Conservation (phyloP, 108 stramenopile species). For the Nitzschia sp. region DNA sequence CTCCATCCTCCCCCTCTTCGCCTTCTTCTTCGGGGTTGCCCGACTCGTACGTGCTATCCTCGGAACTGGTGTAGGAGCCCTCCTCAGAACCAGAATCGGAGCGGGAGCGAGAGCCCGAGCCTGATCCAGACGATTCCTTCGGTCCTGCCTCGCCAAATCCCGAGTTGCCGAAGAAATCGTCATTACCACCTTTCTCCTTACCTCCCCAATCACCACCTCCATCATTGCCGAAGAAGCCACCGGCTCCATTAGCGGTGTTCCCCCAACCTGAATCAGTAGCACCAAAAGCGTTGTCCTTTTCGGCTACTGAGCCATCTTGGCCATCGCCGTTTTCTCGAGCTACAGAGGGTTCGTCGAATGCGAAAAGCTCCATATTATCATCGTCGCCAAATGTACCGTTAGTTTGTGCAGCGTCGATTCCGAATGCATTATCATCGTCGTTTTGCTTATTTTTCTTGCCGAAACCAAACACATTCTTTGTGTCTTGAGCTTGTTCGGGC, state of each 20-base stretch:
- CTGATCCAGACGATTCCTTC: conserved; percentile 3
- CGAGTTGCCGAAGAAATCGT: conserved; percentile 30
- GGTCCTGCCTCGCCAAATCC: conserved; percentile 2
- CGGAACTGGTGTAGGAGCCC: conserved; percentile 30
- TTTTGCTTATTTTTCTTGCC: conserved; percentile 14
- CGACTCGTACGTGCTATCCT: conserved; percentile 37
- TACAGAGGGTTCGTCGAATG: conserved; percentile 35
- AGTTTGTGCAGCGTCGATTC: conserved; percentile 4
- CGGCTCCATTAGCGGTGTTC: conserved; percentile 3
- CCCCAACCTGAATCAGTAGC: conserved; percentile 24
- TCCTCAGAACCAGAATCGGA: conserved; percentile 21
- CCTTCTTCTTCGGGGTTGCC: conserved; percentile 13
- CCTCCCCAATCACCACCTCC: conserved; percentile 26
- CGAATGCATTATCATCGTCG: conserved; percentile 13
- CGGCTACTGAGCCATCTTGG: conserved; percentile 11
- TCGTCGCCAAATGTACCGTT: conserved; percentile 12
- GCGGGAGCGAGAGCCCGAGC: background rate
- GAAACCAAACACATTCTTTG: conserved; percentile 39
- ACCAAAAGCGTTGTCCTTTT: conserved; percentile 18
- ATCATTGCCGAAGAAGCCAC: conserved; percentile 18
- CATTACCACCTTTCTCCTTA: conserved; percentile 3
- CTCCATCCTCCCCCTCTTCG: conserved; percentile 3
- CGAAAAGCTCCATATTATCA: conserved; percentile 22
- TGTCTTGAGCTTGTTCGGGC: conserved; percentile 11
- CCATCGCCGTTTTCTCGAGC: conserved; percentile 15